Conservation (phyloP, 352 stramenopile species). For the Globisporangium alternatum region DNA sequence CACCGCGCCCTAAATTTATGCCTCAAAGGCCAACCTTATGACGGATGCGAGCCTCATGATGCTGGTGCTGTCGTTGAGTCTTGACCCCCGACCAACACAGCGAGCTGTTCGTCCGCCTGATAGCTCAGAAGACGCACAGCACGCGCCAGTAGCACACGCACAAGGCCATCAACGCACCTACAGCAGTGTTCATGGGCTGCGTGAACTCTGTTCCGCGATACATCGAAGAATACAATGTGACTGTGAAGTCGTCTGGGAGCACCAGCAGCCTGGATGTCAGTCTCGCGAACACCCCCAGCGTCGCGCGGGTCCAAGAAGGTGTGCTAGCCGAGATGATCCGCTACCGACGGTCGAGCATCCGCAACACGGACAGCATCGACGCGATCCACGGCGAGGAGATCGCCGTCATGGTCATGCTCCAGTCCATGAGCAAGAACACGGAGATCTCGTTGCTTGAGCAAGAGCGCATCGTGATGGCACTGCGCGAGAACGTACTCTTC, state of each 20-base stretch:
- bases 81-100: background rate
- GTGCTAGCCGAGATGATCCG: slow-evolving; percentile 49
- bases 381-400: slow-evolving; percentile 33
- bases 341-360: slow-evolving; percentile 38
- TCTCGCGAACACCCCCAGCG: slow-evolving; percentile 28
- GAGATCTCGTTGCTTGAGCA: slow-evolving; percentile 34
- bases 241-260: background rate
- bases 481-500: slow-evolving; percentile 79
- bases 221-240: background rate
- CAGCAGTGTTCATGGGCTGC: background rate
- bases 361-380: slow-evolving; percentile 28
- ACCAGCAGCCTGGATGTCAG: background rate
- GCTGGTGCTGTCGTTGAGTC: background rate
- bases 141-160: background rate
- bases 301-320: slow-evolving; percentile 37
- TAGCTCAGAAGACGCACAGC: background rate
- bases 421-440: slow-evolving; percentile 21
- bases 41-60: background rate
- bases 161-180: background rate
- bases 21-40: background rate
- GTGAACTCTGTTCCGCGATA: background rate
- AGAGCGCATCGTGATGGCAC: slow-evolving; percentile 45
- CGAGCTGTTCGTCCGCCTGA: background rate
- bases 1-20: background rate
- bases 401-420: slow-evolving; percentile 24